Evolutionary conservation across 2,329 filamentous ascomycete genomes (phyloP), one percentile per base, ranked within the genome.

Genomic region (Botryotinia calthae): DNA sequence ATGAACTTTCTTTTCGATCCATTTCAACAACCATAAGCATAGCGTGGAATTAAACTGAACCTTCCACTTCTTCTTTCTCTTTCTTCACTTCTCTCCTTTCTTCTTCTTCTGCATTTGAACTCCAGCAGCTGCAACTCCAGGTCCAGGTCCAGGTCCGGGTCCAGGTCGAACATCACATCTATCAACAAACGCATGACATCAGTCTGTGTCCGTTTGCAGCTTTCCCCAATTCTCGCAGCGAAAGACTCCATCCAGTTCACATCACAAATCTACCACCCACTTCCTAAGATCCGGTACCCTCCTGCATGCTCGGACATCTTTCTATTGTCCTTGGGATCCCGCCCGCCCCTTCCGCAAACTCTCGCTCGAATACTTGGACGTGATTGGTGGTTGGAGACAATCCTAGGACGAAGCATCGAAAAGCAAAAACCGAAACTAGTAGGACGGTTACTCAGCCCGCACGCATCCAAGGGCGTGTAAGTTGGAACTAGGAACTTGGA

Each of bases 361-460:
- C 28, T 54, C 64, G 25, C 6, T 25, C 22, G 22, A 54, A 54
- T 54, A 5, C 46, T 10, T 22, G 48, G 25, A 67, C 16, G 28
- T 67, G 46, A 67, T 67, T 67, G 64, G 48, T 56, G 64, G 16
- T 37, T 14, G 48, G 25, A 51, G 25, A 51, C 25, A 4, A 42
- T 14, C 64, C 46, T 42, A 40, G 46, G 40, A 42, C 54, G 64
- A 56, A 67, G 48, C 64, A 22, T 40, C 46, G 46, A 67, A 20
- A 67, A 67, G 46, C 31, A 54, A 66, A 63, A 46, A 54, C 25
- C 25, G 48, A n/a, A 51, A 51, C 64, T 67, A 54, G 44, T 20
- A n/a, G 63, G 63, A 54, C 63, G 46, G 25, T 66, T 66, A 66
- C 63, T 66, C 63, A 66, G 63, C 46, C 31, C 22, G 63, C 46